Evolutionary conservation across 2,329 filamentous ascomycete species (phyloP).

Genomic region (Periconia macrospinosa): DNA sequence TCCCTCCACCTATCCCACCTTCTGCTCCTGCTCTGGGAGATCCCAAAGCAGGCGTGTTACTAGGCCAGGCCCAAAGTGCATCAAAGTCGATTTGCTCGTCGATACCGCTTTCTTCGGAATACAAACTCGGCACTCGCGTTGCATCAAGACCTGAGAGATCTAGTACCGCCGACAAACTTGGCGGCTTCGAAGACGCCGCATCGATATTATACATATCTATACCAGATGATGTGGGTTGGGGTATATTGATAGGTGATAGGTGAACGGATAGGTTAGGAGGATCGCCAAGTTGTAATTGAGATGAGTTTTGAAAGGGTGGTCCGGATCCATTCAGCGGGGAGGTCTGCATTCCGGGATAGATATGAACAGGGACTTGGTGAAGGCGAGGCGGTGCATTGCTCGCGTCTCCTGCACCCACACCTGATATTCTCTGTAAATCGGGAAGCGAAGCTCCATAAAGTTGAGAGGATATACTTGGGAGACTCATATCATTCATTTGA

Average conservation of each 20-base stretch:
- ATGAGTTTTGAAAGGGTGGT: constrained; percentile 9
- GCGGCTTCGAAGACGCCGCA: constrained; percentile 14
- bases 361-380: constrained; percentile 39
- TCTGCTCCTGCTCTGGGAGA: constrained; percentile 22
- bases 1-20: constrained; percentile 7
- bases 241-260: constrained; percentile 34
- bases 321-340: constrained; percentile 22
- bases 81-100: constrained; percentile 48
- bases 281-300: constrained; percentile 8
- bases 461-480: constrained; percentile 39
- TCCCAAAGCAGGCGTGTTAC: constrained; percentile 35
- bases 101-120: constrained; percentile 35
- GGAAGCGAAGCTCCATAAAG: constrained; percentile 28
- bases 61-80: constrained; percentile 46
- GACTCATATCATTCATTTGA: constrained; percentile 20
- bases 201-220: constrained; percentile 5
- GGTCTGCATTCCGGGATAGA: constrained; percentile 40
- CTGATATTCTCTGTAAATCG: constrained; percentile 7
- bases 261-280: constrained; percentile 30
- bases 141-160: constrained; percentile 41
- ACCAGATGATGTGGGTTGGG: constrained; percentile 11
- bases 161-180: constrained; percentile 39
- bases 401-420: constrained; percentile 8
- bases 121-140: constrained; percentile 34
- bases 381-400: constrained; percentile 23